Evolutionary conservation across 1,284 basidiomycete genomes (phyloP).

Genomic region (Fomitiporia mediterranea): DNA sequence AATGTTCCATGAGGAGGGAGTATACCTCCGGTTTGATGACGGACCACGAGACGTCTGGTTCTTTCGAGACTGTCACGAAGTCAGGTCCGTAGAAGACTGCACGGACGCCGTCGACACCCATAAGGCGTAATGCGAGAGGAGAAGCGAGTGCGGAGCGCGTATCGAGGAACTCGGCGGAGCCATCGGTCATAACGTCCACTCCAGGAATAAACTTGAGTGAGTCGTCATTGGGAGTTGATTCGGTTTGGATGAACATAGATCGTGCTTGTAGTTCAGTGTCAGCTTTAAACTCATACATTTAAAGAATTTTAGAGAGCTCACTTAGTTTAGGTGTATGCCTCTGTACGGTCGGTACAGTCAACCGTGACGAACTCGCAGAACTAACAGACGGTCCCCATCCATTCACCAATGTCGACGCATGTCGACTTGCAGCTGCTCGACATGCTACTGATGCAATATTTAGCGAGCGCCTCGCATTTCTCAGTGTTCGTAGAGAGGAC

Average conservation of each 20-base stretch:
- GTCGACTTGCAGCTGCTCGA: background rate
- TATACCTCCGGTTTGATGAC: conserved; percentile 98
- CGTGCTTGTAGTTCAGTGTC: conserved; percentile 47
- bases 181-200: conserved; percentile 78
- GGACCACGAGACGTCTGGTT: conserved; percentile 81
- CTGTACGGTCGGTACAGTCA: conserved; percentile 5
- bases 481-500: conserved; percentile 8
- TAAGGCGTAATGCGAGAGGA: conserved; percentile 87
- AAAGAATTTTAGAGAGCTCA: background rate
- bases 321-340: conserved; percentile 9
- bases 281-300: background rate
- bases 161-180: conserved; percentile 93
- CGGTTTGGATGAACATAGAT: conserved; percentile 97
- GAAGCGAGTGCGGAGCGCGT: conserved; percentile 79
- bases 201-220: conserved; percentile 98
- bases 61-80: conserved; percentile 96
- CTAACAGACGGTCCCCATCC: conserved; percentile 16
- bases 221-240: conserved; percentile 95
- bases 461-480: background rate
- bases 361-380: conserved; percentile 14
- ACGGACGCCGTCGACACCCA: conserved; percentile 89
- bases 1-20: conserved; percentile 96
- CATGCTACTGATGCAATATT: background rate
- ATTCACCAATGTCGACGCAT: conserved; percentile 17
- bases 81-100: conserved; percentile 95